Evolutionary conservation across 148 eudicot genomes (phyloP).

Genomic region (Rhododendron mucronatum): DNA sequence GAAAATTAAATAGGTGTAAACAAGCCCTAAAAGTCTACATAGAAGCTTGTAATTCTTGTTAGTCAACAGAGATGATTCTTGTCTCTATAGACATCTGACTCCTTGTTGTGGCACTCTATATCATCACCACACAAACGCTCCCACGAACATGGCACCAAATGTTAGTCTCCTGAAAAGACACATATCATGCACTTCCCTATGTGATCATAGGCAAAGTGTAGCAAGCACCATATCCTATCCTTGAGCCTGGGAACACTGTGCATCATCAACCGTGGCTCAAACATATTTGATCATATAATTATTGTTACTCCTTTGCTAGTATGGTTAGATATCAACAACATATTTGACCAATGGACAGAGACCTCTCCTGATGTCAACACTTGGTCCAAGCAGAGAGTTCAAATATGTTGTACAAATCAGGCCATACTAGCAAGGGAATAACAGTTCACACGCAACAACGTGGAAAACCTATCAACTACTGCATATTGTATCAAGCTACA

Average conservation of each 20-base stretch:
- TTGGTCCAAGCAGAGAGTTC: not conserved
- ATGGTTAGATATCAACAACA: not conserved
- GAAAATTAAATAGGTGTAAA: not conserved
- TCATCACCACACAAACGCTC: not conserved
- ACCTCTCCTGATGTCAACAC: not conserved
- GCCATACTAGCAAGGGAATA: not conserved
- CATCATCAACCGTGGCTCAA: not conserved
- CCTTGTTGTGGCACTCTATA: not conserved
- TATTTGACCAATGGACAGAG: not conserved
- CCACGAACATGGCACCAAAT: not conserved
- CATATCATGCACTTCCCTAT: not conserved
- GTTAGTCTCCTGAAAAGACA: not conserved
- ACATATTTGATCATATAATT: not conserved
- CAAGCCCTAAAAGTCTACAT: not conserved
- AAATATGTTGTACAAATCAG: not conserved
- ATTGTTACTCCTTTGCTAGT: not conserved
- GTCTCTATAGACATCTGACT: not conserved
- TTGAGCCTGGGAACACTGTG: not conserved
- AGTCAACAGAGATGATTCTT: not conserved
- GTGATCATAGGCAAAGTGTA: not conserved
- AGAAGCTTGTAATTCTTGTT: not conserved
- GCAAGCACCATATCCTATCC: not conserved
- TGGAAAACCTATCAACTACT: not conserved
- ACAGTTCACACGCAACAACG: constrained; percentile 1
- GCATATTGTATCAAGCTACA: not conserved